Conservation (phyloP, 345 rosid species). For the Erodium maritimum region DNA sequence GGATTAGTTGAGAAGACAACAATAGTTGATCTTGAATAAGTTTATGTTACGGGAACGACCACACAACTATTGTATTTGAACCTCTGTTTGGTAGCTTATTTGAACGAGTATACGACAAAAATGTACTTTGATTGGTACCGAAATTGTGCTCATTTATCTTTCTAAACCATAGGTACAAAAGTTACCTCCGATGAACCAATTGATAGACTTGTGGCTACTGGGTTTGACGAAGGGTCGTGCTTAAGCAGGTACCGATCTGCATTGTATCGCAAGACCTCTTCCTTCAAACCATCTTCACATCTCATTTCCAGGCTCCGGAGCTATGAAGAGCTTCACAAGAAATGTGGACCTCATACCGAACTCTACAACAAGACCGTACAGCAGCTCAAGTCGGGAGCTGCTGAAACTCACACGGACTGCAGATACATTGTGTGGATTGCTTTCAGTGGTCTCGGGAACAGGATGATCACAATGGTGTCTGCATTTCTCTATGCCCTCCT, state of each 20-base stretch:
- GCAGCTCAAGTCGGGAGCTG: slow-evolving; percentile 24
- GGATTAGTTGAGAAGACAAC: too few species aligned
- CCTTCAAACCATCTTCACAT: slow-evolving; percentile 39
- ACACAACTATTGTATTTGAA: too few species aligned
- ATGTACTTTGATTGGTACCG: not conserved
- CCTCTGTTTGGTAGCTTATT: not conserved
- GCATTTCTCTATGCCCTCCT: slow-evolving; percentile 58
- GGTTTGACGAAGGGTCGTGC: slow-evolving; percentile 39
- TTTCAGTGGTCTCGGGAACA: slow-evolving; percentile 66
- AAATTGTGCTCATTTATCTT: not conserved
- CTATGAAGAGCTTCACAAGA: slow-evolving; percentile 50
- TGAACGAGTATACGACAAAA: not conserved
- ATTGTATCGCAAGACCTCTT: slow-evolving; percentile 38
- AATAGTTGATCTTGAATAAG: too few species aligned
- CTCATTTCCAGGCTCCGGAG: slow-evolving; percentile 48
- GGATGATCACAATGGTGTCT: slow-evolving; percentile 46
- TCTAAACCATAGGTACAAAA: too few species aligned
- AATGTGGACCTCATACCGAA: slow-evolving; percentile 41
- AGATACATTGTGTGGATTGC: slow-evolving; percentile 53
- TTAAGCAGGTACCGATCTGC: slow-evolving; percentile 40
- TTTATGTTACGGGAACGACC: too few species aligned
- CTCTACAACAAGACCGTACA: slow-evolving; percentile 23
- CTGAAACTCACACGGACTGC: slow-evolving; percentile 23
- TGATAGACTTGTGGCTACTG: slow-evolving; percentile 41
- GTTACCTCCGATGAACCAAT: slow-evolving; percentile 6